Conservation (phyloP, 768 basidiomycete genomes). For the Collybia sp. region DNA sequence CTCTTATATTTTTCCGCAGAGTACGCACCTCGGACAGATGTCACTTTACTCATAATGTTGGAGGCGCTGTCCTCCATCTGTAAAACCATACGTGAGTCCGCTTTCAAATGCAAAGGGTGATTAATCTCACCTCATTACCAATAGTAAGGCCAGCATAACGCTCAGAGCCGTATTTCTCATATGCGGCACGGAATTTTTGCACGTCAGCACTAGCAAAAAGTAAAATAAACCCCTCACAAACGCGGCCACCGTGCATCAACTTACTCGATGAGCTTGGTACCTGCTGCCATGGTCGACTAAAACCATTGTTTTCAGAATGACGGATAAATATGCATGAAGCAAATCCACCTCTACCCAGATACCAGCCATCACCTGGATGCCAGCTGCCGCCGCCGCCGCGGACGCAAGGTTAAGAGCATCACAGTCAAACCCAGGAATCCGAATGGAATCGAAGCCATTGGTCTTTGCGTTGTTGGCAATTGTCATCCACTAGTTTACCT, state of each 20-base stretch:
- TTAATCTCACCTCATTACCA: slow-evolving; percentile 29
- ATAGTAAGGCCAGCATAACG: slow-evolving; percentile 29
- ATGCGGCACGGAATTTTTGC: slow-evolving; percentile 25
- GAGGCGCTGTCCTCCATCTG: slow-evolving; percentile 23
- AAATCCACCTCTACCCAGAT: slow-evolving; percentile 24
- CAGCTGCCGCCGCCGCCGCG: slow-evolving; percentile 23
- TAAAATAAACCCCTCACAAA: not conserved
- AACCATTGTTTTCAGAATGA: too few relatives aligned
- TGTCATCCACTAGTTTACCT: slow-evolving; percentile 25
- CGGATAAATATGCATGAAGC: not conserved
- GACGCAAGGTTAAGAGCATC: slow-evolving; percentile 29
- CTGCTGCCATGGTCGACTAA: too few relatives aligned
- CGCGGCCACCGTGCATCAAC: too few relatives aligned
- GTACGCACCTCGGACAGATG: slow-evolving; percentile 26
- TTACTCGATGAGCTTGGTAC: too few relatives aligned
- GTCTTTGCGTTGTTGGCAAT: slow-evolving; percentile 23
- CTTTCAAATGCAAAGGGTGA: not conserved
- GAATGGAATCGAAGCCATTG: slow-evolving; percentile 27
- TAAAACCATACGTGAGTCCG: not conserved
- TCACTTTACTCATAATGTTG: slow-evolving; percentile 31
- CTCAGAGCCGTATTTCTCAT: slow-evolving; percentile 23
- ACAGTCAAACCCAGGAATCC: slow-evolving; percentile 32
- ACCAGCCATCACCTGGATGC: slow-evolving; percentile 27
- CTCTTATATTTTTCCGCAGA: not conserved
- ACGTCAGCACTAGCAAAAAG: slow-evolving; percentile 25